Base-by-base conservation (phyloP, 306 rosid genomes). In the Parietaria judaica region DNA sequence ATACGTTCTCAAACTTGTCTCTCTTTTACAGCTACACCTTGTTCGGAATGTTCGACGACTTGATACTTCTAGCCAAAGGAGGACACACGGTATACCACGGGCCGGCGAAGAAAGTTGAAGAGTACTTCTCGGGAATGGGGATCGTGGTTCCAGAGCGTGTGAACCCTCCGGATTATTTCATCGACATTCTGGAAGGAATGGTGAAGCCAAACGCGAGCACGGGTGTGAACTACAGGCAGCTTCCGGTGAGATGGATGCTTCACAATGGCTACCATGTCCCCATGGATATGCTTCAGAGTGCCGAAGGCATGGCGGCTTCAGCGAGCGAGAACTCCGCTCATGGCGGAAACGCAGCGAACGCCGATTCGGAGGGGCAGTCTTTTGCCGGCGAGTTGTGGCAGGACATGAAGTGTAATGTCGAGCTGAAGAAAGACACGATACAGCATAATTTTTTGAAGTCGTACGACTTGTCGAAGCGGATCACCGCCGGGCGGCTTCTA, bases 241-340 rank as follows among this genome's bases (percentile, higher is more conserved):
- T 88, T 65, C 99, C 99, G 31, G 95, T 84, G 66, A 84, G 99
- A 79, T 92, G 99, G 99, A 86, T 92, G 96, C 96, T 92, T 67
- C 95, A 88, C 56, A 92, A 92, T 61, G 95, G 95, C n/a, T 92
- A 92, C 66, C 80, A 94, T 0, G 96, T 92, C 66, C 99, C 99
- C 35, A 73, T 92, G 95, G 99, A 92, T 70, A 89, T 92, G 99
- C 84, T 92, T 14, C 66, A 69, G 46, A 73, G 68, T 69, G 71
- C 63, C 23, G 99, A 88, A 51, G 99, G 95, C 71, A 56, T 82
- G 81, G 55, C 83, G 15, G 63, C 83, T 35, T 78, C 83, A 1
- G 39, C 88, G 31, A 70, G 84, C 14, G 89, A 72, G 65, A 71
- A 63, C 72, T 79, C 90, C 36, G 45, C 74, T 60, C 83, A 73